phyloP scores from a whole-genome alignment of 805 yeast species.

The Lipomyces orientalis region DNA sequence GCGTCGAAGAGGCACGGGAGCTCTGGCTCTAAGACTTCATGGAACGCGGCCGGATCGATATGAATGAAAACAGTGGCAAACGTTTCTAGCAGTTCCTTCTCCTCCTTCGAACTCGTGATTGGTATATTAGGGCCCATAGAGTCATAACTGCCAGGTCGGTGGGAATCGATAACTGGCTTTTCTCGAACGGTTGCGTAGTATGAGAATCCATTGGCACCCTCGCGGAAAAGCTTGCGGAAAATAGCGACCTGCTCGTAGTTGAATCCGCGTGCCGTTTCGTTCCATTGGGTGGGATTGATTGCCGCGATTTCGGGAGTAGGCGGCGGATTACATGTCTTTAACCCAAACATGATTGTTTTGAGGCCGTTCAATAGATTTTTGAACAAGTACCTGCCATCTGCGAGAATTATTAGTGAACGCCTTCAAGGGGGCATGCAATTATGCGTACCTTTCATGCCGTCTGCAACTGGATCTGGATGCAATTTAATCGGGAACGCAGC shows the following conservation, averaged over 20 bases:
- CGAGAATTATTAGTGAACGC: constrained; percentile 48
- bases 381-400: constrained; percentile 87
- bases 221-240: constrained; percentile 76
- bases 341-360: constrained; percentile 85
- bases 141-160: constrained; percentile 50
- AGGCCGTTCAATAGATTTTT: constrained; percentile 87
- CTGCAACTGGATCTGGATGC: constrained; percentile 56
- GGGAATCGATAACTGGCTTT: constrained; percentile 42
- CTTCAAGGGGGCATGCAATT: neutral
- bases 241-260: constrained; percentile 82
- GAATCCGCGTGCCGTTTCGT: constrained; percentile 82
- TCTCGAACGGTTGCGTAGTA: constrained; percentile 63
- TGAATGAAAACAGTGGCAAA: constrained; percentile 92
- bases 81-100: constrained; percentile 93
- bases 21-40: constrained; percentile 85
- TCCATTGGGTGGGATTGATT: constrained; percentile 68
- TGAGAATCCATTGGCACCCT: constrained; percentile 79
- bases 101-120: constrained; percentile 87
- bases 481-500: constrained; percentile 67
- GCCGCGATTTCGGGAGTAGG: constrained; percentile 58
- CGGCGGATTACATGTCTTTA: constrained; percentile 88
- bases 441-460: constrained; percentile 51
- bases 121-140: constrained; percentile 83
- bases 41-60: constrained; percentile 93
- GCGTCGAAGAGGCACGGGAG: constrained; percentile 76